Base-by-base conservation (phyloP, 2,329 filamentous ascomycete genomes). In the Stagonosporopsis cucurbitacearum region DNA sequence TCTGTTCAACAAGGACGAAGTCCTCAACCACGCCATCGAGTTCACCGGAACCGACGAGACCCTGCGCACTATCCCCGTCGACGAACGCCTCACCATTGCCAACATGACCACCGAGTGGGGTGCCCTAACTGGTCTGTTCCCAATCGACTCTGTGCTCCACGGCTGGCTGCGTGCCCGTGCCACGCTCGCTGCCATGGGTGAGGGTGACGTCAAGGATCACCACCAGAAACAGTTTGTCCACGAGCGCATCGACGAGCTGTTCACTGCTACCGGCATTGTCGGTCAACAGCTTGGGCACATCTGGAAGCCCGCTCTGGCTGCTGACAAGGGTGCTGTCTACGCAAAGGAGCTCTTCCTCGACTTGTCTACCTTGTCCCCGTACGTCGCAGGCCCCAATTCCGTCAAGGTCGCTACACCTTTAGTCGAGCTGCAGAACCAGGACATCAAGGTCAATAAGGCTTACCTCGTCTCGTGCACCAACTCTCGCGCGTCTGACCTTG, bases 401-500 rank as follows among this genome's bases (percentile, higher is more conserved):
- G 92, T 96, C 69, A 97, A 97, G 76, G 79, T 96, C 0, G 87
- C 89, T 0, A 96, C 88, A 0, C 91, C 94, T 0, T 76, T 98
- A 0, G 78, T 80, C 5, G 86, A 94, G 28, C 84, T 98, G 1
- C 88, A 89, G 65, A 71, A 83, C 0, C 81, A 94, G 70, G 78
- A 90, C 61, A 96, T 98, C 73, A 83, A 85, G 44, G 76, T 98
- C 20, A 79, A 97, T 79, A 92, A 90, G 71, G 92, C 91, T 0
- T 97, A 96, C 73, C 81, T 97, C 0, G 88, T 97, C 0, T 92
- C 88, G 0, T 98, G 94, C 80, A 98, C 94, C 6, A 97, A 97
- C 77, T 88, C 86, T 0, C 83, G 94, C 45, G 84, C 87, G 9
- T 92, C 90, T 0, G 94, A 98, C 73, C 81, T 98, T 13, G 87